These are phyloP conservation scores for Fraxinus greggii DNA, from an alignment of 305 asterid genomes.

Conservation along the genomic window DNA sequence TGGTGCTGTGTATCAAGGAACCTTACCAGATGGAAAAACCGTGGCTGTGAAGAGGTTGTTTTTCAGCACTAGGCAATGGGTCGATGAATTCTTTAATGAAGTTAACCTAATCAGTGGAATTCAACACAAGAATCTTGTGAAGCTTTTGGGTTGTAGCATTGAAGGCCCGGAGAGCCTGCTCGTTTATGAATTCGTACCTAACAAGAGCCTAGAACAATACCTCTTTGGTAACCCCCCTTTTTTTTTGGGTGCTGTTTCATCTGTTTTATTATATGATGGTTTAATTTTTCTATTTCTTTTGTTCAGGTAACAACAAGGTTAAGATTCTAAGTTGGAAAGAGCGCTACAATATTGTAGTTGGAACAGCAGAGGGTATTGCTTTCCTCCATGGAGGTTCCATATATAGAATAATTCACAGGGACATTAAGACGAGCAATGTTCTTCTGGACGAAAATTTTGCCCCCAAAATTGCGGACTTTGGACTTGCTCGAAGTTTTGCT, in stretches of 20 bases:
- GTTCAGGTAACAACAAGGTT: constrained; percentile 51
- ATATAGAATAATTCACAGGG: constrained; percentile 78
- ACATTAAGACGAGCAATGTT: constrained; percentile 83
- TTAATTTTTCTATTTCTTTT: neutral
- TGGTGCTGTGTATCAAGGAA: constrained; percentile 78
- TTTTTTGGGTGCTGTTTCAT: neutral
- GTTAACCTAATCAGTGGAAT: constrained; percentile 79
- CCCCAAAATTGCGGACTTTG: constrained; percentile 87
- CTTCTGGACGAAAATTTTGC: constrained; percentile 66
- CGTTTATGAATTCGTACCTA: constrained; percentile 76
- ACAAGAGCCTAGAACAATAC: constrained; percentile 70
- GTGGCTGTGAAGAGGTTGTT: constrained; percentile 86
- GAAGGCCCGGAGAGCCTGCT: constrained; percentile 98
- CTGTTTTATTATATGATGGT: neutral
- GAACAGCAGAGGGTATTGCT: constrained; percentile 84
- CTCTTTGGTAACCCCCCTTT: constrained; percentile 45
- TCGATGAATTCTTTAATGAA: constrained; percentile 94
- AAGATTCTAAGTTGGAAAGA: constrained; percentile 70
- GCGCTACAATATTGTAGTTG: constrained; percentile 58
- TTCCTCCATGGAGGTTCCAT: constrained; percentile 71
- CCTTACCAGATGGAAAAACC: constrained; percentile 54
- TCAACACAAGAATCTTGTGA: constrained; percentile 87
- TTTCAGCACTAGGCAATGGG: constrained; percentile 92
- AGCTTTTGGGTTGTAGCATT: constrained; percentile 94
- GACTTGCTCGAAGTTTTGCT: constrained; percentile 76